Conservation (phyloP, 306 rosid species). For the Cajanus cajan region DNA sequence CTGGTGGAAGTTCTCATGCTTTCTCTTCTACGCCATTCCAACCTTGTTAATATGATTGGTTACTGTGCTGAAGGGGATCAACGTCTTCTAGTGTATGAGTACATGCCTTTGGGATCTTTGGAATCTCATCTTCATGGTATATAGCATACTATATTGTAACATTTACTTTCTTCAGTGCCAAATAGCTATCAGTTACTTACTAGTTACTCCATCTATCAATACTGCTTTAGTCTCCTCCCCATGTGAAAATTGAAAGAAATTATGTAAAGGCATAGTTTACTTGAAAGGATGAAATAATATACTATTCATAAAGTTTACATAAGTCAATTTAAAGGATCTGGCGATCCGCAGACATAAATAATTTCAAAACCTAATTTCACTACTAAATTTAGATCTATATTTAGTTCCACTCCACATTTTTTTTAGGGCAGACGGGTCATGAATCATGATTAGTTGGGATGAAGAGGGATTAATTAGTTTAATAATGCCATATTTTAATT, state of each 20-base stretch:
- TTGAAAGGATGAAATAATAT: neutral
- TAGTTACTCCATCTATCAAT: neutral
- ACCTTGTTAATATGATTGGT: slow-evolving; percentile 71
- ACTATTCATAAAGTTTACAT: neutral
- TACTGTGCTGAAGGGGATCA: slow-evolving; percentile 69
- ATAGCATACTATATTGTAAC: neutral
- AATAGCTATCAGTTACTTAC: neutral
- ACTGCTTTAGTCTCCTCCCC: neutral
- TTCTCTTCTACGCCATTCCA: slow-evolving; percentile 56
- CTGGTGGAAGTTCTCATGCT: slow-evolving; percentile 70
- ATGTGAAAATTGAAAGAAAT: neutral
- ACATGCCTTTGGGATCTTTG: slow-evolving; percentile 65
- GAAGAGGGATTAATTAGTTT: neutral
- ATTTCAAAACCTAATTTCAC: neutral
- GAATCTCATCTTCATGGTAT: slow-evolving; percentile 69
- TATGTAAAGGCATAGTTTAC: neutral
- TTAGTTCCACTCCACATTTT: neutral
- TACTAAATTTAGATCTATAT: neutral
- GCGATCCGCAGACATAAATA: neutral
- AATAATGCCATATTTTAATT: neutral
- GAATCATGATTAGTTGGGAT: neutral
- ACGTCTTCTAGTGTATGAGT: slow-evolving; percentile 76
- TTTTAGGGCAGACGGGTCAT: neutral
- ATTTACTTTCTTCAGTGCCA: neutral
- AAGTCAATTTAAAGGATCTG: neutral